Base-by-base conservation (phyloP, 1,139 yeast species). In the Debaryomycetaceae sp. region DNA sequence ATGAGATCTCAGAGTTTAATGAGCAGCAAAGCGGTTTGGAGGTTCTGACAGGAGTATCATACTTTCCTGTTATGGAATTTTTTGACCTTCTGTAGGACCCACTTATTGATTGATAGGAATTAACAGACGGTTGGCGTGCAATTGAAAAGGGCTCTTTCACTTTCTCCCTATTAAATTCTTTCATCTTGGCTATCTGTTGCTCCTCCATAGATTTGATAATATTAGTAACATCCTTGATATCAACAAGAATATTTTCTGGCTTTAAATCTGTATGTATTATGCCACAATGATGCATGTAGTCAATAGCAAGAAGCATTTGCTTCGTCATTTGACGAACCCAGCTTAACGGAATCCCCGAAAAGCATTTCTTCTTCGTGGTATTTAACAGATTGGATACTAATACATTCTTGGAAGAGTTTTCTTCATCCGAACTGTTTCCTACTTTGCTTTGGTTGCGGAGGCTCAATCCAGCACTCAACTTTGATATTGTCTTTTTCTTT, bases 201-300 rank as follows among this genome's bases (percentile, higher is more conserved):
- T 62, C 60, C 51, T 68, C 75, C 13, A 68, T 64, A 49, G 60
- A 52, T 27, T 60, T 58, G 22, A 70, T 68, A 34, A 70, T 58
- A 45, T 58, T 68, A 42, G 65, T 67, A 6, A 70, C 68, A 41
- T 69, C 71, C 31, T 71, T 70, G 14, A 70, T 67, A 44, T 70
- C 73, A 41, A 72, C 65, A 43, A 72, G 59, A 17, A 72, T 66
- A 52, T 72, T 72, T 47, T 72, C 78, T 1, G 76, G 76, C 50
- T 72, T 72, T 45, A 72, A 57, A 48, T 72, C 78, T 13, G 78
- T 72, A 54, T 72, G 78, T 39, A 70, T 66, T 5, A 72, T 63
- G 2, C 75, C 75, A 51, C 74, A 68, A 51, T 59, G 64, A 51
- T 72, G 78, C 58, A 72, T 66, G 46, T 68, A 70, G 51, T 70